Base-by-base conservation (phyloP, 1,284 basidiomycete species). In the Acaromyces ingoldii region DNA sequence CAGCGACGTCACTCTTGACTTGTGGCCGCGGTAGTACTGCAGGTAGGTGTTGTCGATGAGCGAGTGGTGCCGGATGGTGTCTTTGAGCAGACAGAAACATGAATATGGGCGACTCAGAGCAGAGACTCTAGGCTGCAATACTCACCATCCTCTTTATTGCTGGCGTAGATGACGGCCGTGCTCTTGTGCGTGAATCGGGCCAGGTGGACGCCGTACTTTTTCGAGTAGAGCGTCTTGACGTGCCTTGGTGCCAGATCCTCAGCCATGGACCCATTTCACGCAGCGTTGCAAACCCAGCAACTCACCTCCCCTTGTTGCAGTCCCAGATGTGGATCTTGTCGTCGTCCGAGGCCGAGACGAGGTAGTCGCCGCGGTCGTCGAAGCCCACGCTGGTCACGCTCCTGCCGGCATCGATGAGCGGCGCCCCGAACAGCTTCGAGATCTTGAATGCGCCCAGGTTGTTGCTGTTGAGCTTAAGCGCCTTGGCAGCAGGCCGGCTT, bases 41-140 rank as follows among this genome's bases (percentile, higher is more conserved):
- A 96, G 78, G 73, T 92, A 99, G 75, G 87, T 89, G 80, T 96
- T 96, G 80, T 95, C 90, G 77, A 96, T 89, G 53, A 96, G 76
- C 1, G 89, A 91, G 67, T 95, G 90, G 76, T 97, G 96, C 22
- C 95, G 85, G 57, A 99, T 84, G 1, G 89, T 90, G 68, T 97
- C 75, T 74, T 50, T 1, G 19, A 25, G 47, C 28, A 10, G 13
- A 13, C 11, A 19, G 3, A n/a, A n/a, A n/a, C n/a, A n/a, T n/a
- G n/a, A n/a, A n/a, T n/a, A n/a, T n/a, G n/a, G n/a, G n/a, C 4
- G 4, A 9, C 6, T 6, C 19, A 17, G 36, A n/a, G n/a, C n/a
- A n/a, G n/a, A n/a, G n/a, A n/a, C n/a, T n/a, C n/a, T n/a, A n/a
- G n/a, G n/a, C n/a, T n/a, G n/a, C n/a, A n/a, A n/a, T n/a, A n/a